Base-by-base conservation (phyloP, 495 filamentous ascomycete genomes). In the Bathelium albidoporum region DNA sequence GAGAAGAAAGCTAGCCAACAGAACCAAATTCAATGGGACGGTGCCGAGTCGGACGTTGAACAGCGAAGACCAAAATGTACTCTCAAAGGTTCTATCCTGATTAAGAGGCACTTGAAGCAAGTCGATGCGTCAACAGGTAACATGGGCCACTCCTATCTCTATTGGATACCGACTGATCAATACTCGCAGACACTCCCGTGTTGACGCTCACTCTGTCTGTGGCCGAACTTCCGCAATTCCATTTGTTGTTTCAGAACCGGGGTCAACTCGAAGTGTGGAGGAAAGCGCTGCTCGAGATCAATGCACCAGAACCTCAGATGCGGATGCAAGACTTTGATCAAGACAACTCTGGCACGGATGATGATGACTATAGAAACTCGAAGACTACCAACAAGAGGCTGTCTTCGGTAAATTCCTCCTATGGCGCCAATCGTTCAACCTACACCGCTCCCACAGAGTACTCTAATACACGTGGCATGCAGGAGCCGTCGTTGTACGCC, bases 21-120 rank as follows among this genome's bases (percentile, higher is more conserved):
- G 66, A 49, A 76, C 62, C 67, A 66, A 36, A 75, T 77, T 63
- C 80, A 86, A 66, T 88, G 85, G 85, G 83, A 85, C 32, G 83
- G 85, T 18, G 79, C 80, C 3, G 72, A 75, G n/a, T 71, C 79
- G 1, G 59, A 67, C 1, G 65, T 58, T 24, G 61, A 64, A 29
- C 80, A 78, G 69, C 80, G 77, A 53, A 94, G 88, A 73, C 73
- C 81, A 7, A 85, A 90, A 61, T 96, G 86, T 76, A 96, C 91
- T 7, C 78, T 99, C 36, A 99, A 99, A 76, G 94, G 94, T 9
- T 97, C 95, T 1, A 99, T 99, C 62, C 79, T 97, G 60, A 99
- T 99, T 73, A 97, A 95, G 79, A 97, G 96, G 77, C 94, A 99
- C 73, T 80, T 99, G 44, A 95, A 95, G 71, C 88, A 90, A 65